Evolutionary conservation across 2,329 filamentous ascomycete species (phyloP).

Genomic region (Hymenoscyphus occultus): DNA sequence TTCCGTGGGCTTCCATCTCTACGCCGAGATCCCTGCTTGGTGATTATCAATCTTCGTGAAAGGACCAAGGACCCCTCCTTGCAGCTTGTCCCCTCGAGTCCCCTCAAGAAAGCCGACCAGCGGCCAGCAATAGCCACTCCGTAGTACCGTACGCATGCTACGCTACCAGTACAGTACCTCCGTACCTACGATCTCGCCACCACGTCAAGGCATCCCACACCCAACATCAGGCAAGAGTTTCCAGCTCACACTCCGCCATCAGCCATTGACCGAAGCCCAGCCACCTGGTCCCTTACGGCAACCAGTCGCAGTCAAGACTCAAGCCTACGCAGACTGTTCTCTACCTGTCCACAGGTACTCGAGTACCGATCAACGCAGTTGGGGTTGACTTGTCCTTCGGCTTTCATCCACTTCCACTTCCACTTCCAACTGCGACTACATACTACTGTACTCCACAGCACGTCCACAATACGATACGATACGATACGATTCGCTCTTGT

Average conservation of each 20-base stretch:
- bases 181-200: not conserved
- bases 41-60: constrained; percentile 7
- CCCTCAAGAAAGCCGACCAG: not conserved
- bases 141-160: too few species aligned
- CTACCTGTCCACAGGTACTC: too few species aligned
- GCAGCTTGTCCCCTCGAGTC: not conserved
- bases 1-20: constrained; percentile 3
- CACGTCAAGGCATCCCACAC: not conserved
- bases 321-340: too few species aligned
- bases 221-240: constrained; percentile 7
- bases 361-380: not conserved
- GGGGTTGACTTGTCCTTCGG: not conserved
- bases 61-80: not conserved
- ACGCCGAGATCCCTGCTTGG: not conserved
- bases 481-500: not conserved
- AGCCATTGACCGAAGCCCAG: too few species aligned
- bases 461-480: not conserved
- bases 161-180: not conserved
- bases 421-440: not conserved
- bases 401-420: constrained; percentile 2
- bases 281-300: not conserved
- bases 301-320: not conserved
- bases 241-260: not conserved
- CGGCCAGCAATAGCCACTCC: not conserved
- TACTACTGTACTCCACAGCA: not conserved